Evolutionary conservation across 768 basidiomycete genomes (phyloP).

Genomic region (Pleurotus eryngii): DNA sequence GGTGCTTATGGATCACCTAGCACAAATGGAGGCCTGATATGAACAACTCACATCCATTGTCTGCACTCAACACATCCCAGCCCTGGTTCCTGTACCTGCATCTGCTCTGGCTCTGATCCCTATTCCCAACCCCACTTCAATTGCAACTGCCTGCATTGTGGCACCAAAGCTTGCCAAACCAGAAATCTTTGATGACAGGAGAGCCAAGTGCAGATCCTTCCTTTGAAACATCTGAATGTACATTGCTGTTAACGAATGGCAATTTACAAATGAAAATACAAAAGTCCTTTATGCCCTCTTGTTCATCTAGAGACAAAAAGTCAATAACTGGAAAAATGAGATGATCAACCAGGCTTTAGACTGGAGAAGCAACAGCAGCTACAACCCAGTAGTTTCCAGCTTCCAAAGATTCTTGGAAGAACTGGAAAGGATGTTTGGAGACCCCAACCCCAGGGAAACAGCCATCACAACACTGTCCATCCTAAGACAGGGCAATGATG

Average conservation of each 20-base stretch:
- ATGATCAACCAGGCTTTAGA: not conserved
- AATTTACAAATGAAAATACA: not conserved
- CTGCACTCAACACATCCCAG: too few species aligned
- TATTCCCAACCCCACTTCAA: too few species aligned
- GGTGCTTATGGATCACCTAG: too few species aligned
- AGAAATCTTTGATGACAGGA: not conserved
- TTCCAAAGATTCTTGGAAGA: not conserved
- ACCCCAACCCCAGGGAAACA: too few species aligned
- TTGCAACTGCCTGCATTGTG: too few species aligned
- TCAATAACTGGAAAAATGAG: not conserved
- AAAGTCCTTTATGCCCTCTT: not conserved
- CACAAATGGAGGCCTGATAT: too few species aligned
- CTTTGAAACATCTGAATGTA: not conserved
- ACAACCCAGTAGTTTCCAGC: not conserved
- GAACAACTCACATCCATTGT: too few species aligned
- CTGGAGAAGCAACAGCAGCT: not conserved
- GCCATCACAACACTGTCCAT: too few species aligned
- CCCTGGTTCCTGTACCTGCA: too few species aligned
- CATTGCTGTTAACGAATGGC: not conserved
- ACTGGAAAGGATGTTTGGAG: not conserved
- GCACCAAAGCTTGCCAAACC: not conserved
- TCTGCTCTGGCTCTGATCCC: too few species aligned
- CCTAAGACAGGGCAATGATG: too few species aligned
- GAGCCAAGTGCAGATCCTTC: not conserved
- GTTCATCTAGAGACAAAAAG: not conserved